Conservation (phyloP, 139 green algal genomes). For the Mesotaenium endlicherianum region DNA sequence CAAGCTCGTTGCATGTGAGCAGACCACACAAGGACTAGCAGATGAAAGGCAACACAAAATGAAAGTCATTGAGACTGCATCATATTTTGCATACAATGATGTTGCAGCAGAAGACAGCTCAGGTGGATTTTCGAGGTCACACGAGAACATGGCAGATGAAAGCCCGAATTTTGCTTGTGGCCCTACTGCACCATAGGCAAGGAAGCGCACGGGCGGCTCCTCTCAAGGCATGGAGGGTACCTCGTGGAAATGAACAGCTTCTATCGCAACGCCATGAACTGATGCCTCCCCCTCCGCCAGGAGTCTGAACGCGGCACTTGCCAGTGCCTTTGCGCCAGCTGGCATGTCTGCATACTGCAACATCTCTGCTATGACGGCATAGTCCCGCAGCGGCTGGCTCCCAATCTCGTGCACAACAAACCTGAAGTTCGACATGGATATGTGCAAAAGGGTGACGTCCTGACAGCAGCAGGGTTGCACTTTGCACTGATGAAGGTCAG, state of each 20-base stretch:
- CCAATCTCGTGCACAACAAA: conserved; percentile 21
- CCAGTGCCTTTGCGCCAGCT: conserved; percentile 12
- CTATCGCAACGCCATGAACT: conserved; percentile 39
- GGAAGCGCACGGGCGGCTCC: not conserved
- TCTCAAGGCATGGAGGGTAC: not conserved
- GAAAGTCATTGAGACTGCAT: not conserved
- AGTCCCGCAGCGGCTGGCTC: conserved; percentile 34
- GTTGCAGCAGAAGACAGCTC: not conserved
- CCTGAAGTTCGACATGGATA: conserved; percentile 1
- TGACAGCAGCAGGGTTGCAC: no score
- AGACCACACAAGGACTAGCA: no score
- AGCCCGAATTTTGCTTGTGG: not conserved
- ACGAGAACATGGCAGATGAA: not conserved
- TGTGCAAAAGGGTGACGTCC: no score
- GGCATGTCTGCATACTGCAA: conserved; percentile 16
- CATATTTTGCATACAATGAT: not conserved
- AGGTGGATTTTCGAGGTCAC: not conserved
- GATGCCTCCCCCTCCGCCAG: conserved; percentile 36
- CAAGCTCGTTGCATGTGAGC: no score
- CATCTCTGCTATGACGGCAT: conserved; percentile 21
- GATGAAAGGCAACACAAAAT: not conserved
- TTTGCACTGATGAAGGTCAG: no score
- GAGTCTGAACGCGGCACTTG: conserved; percentile 13
- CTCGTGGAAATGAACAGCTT: conserved; percentile 49
- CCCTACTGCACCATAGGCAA: not conserved